Base-by-base conservation (phyloP, 129 eudicot species). In the Saussurea involucrata region DNA sequence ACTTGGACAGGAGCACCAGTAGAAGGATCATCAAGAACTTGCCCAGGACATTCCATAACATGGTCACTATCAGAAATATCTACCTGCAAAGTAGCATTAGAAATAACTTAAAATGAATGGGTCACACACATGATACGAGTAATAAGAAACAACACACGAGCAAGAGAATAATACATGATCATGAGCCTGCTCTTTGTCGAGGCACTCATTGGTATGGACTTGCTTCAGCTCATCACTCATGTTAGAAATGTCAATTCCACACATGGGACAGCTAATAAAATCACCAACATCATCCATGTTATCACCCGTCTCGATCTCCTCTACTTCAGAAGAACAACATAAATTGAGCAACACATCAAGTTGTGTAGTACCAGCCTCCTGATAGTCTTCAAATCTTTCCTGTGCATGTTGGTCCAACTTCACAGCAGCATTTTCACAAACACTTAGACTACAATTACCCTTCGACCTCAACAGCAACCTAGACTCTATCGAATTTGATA, bases 121-220 rank as follows among this genome's bases (percentile, higher is more conserved):
- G 44, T 71, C 75, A 71, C 37, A 4, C 15, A 24, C 32, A 44
- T 33, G 24, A 60, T 69, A 40, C 33, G 25, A 3, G 44, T 28
- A 63, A 63, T 22, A 15, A n/a, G 17, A 72, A 80, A 33, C 25
- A 57, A 55, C 4, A 20, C 53, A 74, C 1, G 24, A 24, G 63
- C 67, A 72, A 74, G 57, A 75, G 22, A 4, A 31, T 11, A 13
- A 80, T 65, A 89, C 97, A 37, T 87, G 64, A 65, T 71, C 22
- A 6, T 28, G 37, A 53, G 34, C 65, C 66, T 82, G 81, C 72
- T 81, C 81, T 78, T 84, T 70, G 44, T 95, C 99, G 72, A 95
- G 92, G 75, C 97, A 95, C 31, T 86, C 92, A 71, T 95, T 95
- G 1, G 96, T 92, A 79, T 95, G 99, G 66, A 80, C 69, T 75